Evolutionary conservation across 73 alveolate genomes (phyloP), one percentile per base, ranked within the genome.

Genomic region (Symbiodinium natans): DNA sequence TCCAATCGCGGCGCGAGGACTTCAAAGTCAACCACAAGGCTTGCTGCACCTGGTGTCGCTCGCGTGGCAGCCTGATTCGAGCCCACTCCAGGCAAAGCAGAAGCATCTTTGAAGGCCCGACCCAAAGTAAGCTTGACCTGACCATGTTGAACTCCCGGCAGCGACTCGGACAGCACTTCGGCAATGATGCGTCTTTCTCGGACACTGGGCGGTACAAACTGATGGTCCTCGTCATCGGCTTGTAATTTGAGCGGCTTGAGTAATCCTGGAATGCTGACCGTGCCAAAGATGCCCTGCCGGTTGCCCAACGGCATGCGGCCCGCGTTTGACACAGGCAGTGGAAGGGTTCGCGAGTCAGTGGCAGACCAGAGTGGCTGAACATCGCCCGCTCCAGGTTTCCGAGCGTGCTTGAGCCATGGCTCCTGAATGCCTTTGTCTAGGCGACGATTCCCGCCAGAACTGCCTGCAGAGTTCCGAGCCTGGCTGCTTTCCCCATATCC

Each of bases 191-290:
- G 95, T 40, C 95, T 42, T 29, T 88, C 71, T 38, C 41, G 59
- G 43, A 88, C 95, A 23, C 95, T 88, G n/a, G 95, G 95, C 21
- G 95, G 95, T 1, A 88, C 95, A 63, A 88, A 88, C 40, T n/a
- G 43, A 21, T 3, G 8, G 34, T 33, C 34, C 54, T 13, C 40
- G 59, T n/a, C 27, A 83, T 19, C 33, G 9, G 83, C 83, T 23
- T 71, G 82, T 13, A 48, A 13, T 34, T 86, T 86, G 80, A 63
- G 11, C 36, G 80, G 80, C n/a, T 52, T 43, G 31, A 86, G 94
- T 52, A 48, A 86, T 27, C 94, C 94, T 23, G 68, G 94, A 6
- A 86, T 86, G 36, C 34, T 86, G 83, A 86, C 59, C 63, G 73
- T 86, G 94, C 83, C 68, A 86, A 86, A 86, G 83, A 86, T 56